Base-by-base conservation (phyloP, 2,329 filamentous ascomycete species). In the Aspergillus brunneoviolaceus region DNA sequence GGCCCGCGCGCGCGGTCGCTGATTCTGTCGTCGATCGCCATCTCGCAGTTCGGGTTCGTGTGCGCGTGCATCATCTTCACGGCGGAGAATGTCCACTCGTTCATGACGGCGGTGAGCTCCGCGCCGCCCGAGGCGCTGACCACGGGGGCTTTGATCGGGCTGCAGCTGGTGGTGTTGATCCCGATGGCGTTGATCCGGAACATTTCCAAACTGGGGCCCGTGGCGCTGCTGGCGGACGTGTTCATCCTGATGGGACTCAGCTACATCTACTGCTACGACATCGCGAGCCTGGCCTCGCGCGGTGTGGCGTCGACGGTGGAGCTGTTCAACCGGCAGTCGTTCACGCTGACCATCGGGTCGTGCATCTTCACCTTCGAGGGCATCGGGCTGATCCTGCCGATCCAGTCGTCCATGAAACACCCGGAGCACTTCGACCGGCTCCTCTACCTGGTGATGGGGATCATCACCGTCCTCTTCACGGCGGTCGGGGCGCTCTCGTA, bases 291-390 rank as follows among this genome's bases (percentile, higher is more conserved):
- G 51, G 86, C 86, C 61, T 81, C 92, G 57, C 78, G 82, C 11
- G 76, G 74, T 6, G 76, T 96, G 19, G 84, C 91, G 70, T 89
- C 91, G 4, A 93, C 96, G 72, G 93, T 97, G 69, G 85, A 89
- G 68, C 84, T 89, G 70, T 97, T 98, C 83, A 98, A 98, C 80
- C 76, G 88, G 33, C 86, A 88, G 62, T 88, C 92, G 73, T 98
- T 95, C 92, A 96, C 93, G 0, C 82, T 98, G 2, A 96, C 97
- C 74, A 97, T 98, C 70, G 94, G 94, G 58, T 98, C 95, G 0
- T 94, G 93, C 31, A 97, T 98, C 73, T 98, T 98, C 79, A 97
- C 94, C 0, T 98, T 97, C 72, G 94, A 98, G 74, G 94, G 94
- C 29, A 96, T 98, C 60, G 94, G 94, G 3, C 85, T 98, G 55